Evolutionary conservation across 441 rosid genomes (phyloP), one percentile per base, ranked within the genome.

Genomic region (Pelargonium cotyledonis): DNA sequence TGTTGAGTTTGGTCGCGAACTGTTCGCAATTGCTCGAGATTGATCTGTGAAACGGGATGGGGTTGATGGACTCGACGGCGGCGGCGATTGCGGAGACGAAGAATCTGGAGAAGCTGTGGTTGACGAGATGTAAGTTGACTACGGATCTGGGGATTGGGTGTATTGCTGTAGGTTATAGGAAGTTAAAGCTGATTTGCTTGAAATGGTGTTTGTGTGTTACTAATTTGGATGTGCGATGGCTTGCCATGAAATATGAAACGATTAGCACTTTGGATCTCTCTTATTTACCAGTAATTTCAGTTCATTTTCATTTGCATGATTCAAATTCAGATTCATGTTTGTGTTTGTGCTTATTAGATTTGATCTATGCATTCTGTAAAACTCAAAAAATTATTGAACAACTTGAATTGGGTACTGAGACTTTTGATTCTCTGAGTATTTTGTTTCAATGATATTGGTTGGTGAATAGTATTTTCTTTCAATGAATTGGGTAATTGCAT

Each of bases 121-220:
- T 79, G 71, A 68, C 70, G n/a, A 73, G 82, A 77, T 79, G 79
- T 66, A 79, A 79, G 71, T 16, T 65, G 63, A 65, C 76, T 15
- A 76, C 82, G 19, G 79, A 79, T 69, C 65, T 79, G 79, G 82
- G 82, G 41, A 66, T 75, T 55, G 77, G 79, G 26, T 76, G 79
- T 67, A 65, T 79, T 4, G 82, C 79, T 18, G 79, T 76, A 65
- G 77, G 82, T 1, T 79, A 79, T 47, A 70, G 77, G 73, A 79
- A 76, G 71, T 46, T 79, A 46, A 76, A 16, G 66, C 41, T 66
- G 57, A 73, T 79, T 60, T 63, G 70, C 77, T 68, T 79, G 70
- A 75, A 76, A 62, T 79, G 82, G 79, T 79, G 82, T 55, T 23
- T 79, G 65, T 41, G 75, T 14, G 68, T 79, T 35, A 67, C 60